phyloP scores from a whole-genome alignment of 352 stramenopile species.

The Pythium dissimile region DNA sequence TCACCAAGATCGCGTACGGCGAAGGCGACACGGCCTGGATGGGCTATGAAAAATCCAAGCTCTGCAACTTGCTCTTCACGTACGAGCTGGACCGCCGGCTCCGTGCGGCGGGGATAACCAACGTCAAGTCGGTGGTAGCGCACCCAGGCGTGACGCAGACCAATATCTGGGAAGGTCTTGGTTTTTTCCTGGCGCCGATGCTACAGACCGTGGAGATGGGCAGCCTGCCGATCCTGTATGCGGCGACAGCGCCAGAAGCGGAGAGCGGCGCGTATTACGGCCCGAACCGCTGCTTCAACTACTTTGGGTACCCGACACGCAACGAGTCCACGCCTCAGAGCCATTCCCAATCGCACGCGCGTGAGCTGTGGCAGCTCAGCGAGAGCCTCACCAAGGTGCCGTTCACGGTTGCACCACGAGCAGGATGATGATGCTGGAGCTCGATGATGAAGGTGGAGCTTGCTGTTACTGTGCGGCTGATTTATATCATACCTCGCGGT shows the following conservation, averaged over 20 bases:
- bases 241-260: no score
- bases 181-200: no score
- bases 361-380: neutral
- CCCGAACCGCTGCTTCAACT: no score
- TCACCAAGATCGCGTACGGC: constrained; percentile 25
- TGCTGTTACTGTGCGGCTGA: no score
- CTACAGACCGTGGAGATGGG: no score
- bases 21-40: constrained; percentile 17
- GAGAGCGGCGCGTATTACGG: no score
- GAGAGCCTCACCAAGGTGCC: neutral
- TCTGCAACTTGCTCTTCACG: constrained; percentile 48
- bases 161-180: no score
- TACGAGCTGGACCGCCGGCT: constrained; percentile 44
- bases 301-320: no score
- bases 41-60: constrained; percentile 45
- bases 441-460: neutral
- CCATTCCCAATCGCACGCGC: no score
- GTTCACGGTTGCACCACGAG: neutral
- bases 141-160: constrained; percentile 10
- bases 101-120: constrained; percentile 14
- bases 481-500: no score
- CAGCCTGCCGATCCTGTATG: no score
- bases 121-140: constrained; percentile 32
- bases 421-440: neutral
- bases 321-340: no score